Evolutionary conservation across 225 moss, liverwort and hornwort species (phyloP).

Genomic region (Thuidium tamariscinum): DNA sequence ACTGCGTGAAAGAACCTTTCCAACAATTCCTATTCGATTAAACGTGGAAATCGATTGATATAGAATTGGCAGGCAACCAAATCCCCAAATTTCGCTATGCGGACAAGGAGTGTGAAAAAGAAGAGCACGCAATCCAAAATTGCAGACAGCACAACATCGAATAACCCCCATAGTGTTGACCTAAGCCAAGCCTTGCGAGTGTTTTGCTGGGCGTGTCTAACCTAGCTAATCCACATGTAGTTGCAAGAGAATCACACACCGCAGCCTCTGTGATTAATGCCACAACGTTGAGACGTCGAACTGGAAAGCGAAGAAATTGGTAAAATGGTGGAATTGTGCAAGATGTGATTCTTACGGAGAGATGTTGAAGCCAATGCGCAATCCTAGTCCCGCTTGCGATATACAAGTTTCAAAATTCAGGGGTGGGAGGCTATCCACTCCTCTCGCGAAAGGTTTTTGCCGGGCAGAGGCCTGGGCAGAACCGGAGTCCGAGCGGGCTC

Average conservation of each 20-base stretch:
- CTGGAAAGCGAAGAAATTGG: neutral
- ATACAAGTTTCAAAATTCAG: neutral
- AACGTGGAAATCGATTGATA: neutral
- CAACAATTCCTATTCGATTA: neutral
- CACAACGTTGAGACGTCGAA: neutral
- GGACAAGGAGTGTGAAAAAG: neutral
- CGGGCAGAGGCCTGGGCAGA: neutral
- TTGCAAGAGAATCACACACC: neutral
- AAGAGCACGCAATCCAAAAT: neutral
- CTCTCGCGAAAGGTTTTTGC: neutral
- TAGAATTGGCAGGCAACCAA: neutral
- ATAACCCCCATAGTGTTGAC: neutral
- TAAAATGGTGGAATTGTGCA: neutral
- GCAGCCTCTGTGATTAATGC: neutral
- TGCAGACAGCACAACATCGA: neutral
- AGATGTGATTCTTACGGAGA: neutral
- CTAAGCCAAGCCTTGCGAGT: neutral
- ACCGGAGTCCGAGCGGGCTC: too few relatives aligned
- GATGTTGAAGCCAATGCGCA: neutral
- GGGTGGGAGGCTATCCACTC: neutral
- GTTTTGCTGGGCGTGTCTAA: neutral
- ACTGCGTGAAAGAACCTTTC: neutral
- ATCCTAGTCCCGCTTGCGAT: neutral
- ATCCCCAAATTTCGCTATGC: neutral
- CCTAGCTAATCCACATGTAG: neutral